Conservation (phyloP, 176 grass and related monocot genomes). For the Avena insularis region DNA sequence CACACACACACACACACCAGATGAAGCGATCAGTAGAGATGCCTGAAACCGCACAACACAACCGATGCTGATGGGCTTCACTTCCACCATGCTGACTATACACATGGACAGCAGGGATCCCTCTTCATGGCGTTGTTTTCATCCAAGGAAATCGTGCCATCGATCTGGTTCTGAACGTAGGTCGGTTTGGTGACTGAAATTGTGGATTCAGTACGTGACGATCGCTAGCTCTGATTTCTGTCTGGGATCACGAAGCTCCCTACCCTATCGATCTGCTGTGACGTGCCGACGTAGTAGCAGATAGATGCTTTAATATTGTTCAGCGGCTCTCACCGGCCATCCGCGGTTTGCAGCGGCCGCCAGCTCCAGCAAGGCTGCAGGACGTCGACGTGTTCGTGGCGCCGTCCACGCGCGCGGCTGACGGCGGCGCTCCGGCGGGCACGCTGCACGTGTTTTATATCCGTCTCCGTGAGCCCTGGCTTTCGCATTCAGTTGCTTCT, state of each 20-base stretch:
- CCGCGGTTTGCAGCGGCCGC: not conserved
- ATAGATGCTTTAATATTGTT: slow-evolving; percentile 23
- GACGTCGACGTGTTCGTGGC: not conserved
- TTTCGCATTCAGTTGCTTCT: not conserved
- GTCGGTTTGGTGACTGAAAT: not conserved
- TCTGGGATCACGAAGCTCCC: not conserved
- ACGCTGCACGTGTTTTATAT: no score
- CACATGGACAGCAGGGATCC: not conserved
- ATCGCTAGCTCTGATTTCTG: not conserved
- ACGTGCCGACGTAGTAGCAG: slow-evolving; percentile 7
- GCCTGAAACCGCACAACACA: not conserved
- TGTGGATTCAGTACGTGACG: not conserved
- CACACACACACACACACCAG: not conserved
- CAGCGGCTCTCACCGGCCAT: slow-evolving; percentile 32
- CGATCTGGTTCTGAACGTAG: not conserved
- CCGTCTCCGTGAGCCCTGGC: no score
- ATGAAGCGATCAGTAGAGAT: not conserved
- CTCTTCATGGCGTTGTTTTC: not conserved
- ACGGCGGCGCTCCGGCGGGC: slow-evolving; percentile 4
- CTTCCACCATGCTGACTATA: not conserved
- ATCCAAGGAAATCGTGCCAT: not conserved
- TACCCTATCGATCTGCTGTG: not conserved
- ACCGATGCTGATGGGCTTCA: not conserved
- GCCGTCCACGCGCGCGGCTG: slow-evolving; percentile 29
- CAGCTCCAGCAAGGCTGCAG: not conserved